Evolutionary conservation across 306 rosid species (phyloP).

Genomic region (Potentilla sterilis): DNA sequence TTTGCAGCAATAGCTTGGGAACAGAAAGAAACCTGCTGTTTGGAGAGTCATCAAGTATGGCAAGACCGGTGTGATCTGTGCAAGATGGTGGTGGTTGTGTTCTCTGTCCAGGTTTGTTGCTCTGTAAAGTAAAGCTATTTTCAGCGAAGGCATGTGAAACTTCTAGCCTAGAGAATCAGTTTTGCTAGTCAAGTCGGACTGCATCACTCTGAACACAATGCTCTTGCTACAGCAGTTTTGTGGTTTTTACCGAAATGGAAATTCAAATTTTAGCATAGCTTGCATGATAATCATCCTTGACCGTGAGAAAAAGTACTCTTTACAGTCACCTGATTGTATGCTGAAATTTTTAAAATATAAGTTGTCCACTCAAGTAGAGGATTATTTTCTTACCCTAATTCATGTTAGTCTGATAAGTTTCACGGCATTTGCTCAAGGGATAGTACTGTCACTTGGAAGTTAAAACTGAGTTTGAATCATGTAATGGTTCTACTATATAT

Average conservation of each 20-base stretch:
- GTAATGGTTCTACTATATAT: neutral
- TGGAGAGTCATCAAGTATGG: too few species aligned
- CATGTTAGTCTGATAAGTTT: neutral
- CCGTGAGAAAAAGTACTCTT: neutral
- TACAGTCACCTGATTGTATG: neutral
- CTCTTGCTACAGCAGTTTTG: neutral
- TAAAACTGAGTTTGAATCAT: neutral
- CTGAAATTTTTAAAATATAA: neutral
- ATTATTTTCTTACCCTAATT: too few species aligned
- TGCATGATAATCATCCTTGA: too few species aligned
- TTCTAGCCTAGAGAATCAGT: too few species aligned
- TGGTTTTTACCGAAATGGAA: too few species aligned
- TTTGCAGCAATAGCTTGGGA: too few species aligned
- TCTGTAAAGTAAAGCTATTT: too few species aligned
- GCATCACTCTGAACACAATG: neutral
- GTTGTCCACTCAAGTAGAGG: neutral
- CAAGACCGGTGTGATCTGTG: too few species aligned
- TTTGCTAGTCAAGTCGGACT: neutral
- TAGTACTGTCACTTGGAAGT: neutral
- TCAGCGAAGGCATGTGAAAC: too few species aligned
- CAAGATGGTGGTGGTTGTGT: too few species aligned
- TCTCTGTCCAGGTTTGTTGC: too few species aligned
- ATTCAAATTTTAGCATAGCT: neutral
- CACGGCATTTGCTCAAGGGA: neutral
- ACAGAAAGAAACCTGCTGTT: too few species aligned